Evolutionary conservation across 2,329 filamentous ascomycete genomes (phyloP).

Genomic region (Fusarium sp.): DNA sequence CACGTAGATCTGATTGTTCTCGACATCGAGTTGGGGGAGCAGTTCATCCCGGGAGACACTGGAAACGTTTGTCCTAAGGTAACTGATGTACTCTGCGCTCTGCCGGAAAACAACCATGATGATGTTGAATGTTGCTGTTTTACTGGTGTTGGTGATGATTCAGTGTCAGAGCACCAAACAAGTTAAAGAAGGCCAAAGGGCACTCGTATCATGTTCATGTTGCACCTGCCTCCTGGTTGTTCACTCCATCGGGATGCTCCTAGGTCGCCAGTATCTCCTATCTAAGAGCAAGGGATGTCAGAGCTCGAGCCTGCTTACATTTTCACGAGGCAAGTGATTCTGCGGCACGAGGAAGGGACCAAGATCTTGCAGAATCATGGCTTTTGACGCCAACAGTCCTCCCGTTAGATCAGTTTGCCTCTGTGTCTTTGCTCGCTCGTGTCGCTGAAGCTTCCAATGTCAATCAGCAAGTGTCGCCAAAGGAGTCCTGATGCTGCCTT

Average conservation of each 20-base stretch:
- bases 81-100: neutral
- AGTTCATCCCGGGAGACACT: neutral
- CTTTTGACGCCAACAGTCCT: neutral
- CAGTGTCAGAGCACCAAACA: neutral
- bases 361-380: neutral
- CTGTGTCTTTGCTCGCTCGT: too few species aligned
- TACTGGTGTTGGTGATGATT: neutral
- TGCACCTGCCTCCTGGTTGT: neutral
- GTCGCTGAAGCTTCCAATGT: neutral
- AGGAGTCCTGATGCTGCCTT: neutral
- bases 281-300: neutral
- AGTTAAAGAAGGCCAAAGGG: neutral
- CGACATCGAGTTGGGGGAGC: neutral
- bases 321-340: neutral
- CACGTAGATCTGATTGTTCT: neutral
- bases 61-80: neutral
- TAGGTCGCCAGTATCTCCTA: neutral
- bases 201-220: neutral
- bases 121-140: neutral
- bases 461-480: neutral
- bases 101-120: neutral
- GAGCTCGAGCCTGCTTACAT: neutral
- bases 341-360: too few species aligned
- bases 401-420: neutral
- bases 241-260: too few species aligned